A percentile compares a stretch with the other conserved stretches of the same genome.
These are phyloP conservation scores for Spergularia marina DNA, from an alignment of 148 eudicot genomes.

Conservation along the genomic window DNA sequence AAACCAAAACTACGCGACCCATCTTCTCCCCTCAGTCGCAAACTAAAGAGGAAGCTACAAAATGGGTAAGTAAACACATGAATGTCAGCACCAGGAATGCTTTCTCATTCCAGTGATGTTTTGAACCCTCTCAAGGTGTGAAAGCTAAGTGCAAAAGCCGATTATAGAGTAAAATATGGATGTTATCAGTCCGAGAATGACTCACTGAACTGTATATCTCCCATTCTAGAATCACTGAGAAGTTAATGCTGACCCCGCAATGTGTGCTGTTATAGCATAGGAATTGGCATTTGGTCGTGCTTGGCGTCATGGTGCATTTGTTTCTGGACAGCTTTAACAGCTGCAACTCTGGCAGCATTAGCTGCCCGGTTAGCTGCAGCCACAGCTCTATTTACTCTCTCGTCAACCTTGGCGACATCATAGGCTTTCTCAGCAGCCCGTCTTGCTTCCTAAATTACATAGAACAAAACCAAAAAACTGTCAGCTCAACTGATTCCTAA, in stretches of 20 bases:
- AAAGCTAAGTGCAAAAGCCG: slow-evolving; percentile 28
- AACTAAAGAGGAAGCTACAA: slow-evolving; percentile 29
- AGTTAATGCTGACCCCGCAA: background rate
- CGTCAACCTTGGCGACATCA: slow-evolving; percentile 84
- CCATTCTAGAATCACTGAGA: background rate
- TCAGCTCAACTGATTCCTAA: slow-evolving; percentile 56
- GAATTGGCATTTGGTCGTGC: slow-evolving; percentile 37
- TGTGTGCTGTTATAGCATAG: slow-evolving; percentile 29
- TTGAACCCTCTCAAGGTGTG: slow-evolving; percentile 24
- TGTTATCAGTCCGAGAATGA: slow-evolving; percentile 5
- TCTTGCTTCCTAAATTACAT: slow-evolving; percentile 68
- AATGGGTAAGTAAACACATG: slow-evolving; percentile 4
- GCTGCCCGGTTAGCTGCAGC: slow-evolving; percentile 84
- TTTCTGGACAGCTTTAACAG: slow-evolving; percentile 85
- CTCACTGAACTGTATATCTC: slow-evolving; percentile 10
- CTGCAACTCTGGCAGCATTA: slow-evolving; percentile 89
- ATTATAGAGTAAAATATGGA: slow-evolving; percentile 10
- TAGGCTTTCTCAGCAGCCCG: slow-evolving; percentile 80
- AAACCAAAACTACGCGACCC: slow-evolving; percentile 24
- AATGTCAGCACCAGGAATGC: slow-evolving; percentile 3
- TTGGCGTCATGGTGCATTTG: slow-evolving; percentile 59
- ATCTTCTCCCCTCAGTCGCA: slow-evolving; percentile 6
- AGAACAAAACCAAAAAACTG: background rate
- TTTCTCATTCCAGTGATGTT: background rate
- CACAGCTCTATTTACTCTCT: slow-evolving; percentile 76